Evolutionary conservation across 2,329 filamentous ascomycete species (phyloP).

Genomic region (Ceratocystis alfenasii): DNA sequence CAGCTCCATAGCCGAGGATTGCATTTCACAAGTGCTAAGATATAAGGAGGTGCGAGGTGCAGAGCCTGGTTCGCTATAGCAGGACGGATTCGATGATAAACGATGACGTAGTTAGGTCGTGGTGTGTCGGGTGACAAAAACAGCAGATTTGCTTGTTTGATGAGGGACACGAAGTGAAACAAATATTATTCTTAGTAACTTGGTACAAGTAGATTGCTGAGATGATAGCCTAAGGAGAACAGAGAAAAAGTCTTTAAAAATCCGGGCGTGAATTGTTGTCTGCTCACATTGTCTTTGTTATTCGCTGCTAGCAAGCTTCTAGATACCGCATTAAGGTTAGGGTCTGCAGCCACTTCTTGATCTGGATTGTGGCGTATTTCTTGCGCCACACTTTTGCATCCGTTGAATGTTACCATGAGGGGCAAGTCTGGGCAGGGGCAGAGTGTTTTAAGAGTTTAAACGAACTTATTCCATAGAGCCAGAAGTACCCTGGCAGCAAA

Average conservation of each 20-base stretch:
- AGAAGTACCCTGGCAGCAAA: not conserved
- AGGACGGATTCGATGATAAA: not conserved
- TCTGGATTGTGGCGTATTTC: not conserved
- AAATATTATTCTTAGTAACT: not conserved
- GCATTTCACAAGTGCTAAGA: not conserved
- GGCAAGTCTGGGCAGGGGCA: not conserved
- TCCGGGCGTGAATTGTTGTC: not conserved
- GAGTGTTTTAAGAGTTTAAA: not conserved
- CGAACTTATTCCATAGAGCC: not conserved
- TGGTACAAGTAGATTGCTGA: not conserved
- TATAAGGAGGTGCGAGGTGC: not conserved
- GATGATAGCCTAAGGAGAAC: too few relatives aligned
- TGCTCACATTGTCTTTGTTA: not conserved
- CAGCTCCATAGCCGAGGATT: not conserved
- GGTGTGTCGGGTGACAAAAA: not conserved
- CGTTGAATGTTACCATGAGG: not conserved
- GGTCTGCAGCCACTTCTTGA: not conserved
- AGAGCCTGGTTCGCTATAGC: not conserved
- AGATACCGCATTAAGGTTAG: conserved; percentile 1
- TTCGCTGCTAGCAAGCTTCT: not conserved
- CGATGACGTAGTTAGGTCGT: conserved; percentile 5
- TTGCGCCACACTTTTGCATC: not conserved
- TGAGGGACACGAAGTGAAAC: not conserved
- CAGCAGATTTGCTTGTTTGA: not conserved
- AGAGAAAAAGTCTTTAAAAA: too few relatives aligned